Percentiles rank a stretch among this genome's conserved stretches.
phyloP scores from a whole-genome alignment of 2,329 filamentous ascomycete genomes.

The Cytospora mali region DNA sequence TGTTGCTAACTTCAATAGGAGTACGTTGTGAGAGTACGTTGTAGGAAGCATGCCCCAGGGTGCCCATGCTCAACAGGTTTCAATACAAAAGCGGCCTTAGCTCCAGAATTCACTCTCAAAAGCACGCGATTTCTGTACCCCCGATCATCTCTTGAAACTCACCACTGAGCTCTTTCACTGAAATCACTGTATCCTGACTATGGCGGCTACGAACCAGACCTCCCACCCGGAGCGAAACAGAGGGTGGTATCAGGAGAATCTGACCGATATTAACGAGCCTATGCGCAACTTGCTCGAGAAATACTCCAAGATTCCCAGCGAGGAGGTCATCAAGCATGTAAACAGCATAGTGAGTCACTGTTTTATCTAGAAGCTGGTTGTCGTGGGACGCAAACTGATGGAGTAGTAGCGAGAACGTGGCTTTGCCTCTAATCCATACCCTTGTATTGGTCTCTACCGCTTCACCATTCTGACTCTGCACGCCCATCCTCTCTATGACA shows the following conservation, averaged over 20 bases:
- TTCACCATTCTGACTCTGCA: slow-evolving; percentile 42
- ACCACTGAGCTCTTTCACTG: too few species aligned
- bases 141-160: too few species aligned
- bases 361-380: not conserved
- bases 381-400: too few species aligned
- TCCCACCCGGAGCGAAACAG: slow-evolving; percentile 1
- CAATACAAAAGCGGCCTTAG: too few species aligned
- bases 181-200: not conserved
- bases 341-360: slow-evolving; percentile 2
- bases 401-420: not conserved
- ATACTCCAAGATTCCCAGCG: not conserved
- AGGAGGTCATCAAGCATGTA: not conserved
- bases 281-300: not conserved
- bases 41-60: too few species aligned
- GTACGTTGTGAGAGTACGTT: too few species aligned
- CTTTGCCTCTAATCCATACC: slow-evolving; percentile 41
- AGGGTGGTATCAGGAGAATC: slow-evolving; percentile 3
- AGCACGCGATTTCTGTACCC: too few species aligned
- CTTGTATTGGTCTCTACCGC: slow-evolving; percentile 43
- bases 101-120: too few species aligned
- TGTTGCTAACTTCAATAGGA: too few species aligned
- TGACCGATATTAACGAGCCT: not conserved
- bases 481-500: slow-evolving; percentile 35
- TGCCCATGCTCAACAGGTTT: too few species aligned
- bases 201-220: not conserved